Base-by-base conservation (phyloP, 805 yeast species). In the Saccharomycopsis sp. region DNA sequence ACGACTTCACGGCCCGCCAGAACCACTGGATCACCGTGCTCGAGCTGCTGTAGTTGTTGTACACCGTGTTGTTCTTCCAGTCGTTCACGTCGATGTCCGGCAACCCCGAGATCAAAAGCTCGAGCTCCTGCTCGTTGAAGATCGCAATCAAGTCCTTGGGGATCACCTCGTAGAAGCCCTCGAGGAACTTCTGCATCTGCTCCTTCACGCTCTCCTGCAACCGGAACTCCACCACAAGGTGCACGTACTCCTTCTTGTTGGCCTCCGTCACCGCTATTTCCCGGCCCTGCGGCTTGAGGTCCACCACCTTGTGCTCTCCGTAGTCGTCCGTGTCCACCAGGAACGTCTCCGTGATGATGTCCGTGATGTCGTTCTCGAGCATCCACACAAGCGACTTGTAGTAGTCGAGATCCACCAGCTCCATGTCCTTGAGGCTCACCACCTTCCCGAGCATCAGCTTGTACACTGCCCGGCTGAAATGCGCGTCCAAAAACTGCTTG, bases 401-500 rank as follows among this genome's bases (percentile, higher is more conserved):
- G 75, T 92, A 91, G 69, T 94, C 98, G 23, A 97, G 92, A 73
- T 94, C 99, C 61, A 95, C 97, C 73, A 97, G 96, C 50, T 94
- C 98, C 90, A 94, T 87, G 68, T 94, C 99, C 65, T 89, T 89
- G 65, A 94, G 77, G 0, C 95, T 81, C 8, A 91, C 97, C 1
- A 86, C 77, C 59, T 84, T 80, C 2, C 94, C 89, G 52, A 94
- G 75, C 53, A 94, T 82, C 62, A 85, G 79, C 73, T 94, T 94
- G 75, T 94, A 94, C 29, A 94, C 97, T 3, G 96, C 97, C 61
- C 98, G 78, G 61, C 96, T 88, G 73, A 94, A 94, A 70, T 94
- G 97, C 65, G 97, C 91, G 69, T 94, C 98, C 62, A 94, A 75
- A 71, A 84, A 85, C 61, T 91, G 84, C 34, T 83, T 83, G 67